Evolutionary conservation across 805 yeast species (phyloP).

Genomic region (Candida berthetii): DNA sequence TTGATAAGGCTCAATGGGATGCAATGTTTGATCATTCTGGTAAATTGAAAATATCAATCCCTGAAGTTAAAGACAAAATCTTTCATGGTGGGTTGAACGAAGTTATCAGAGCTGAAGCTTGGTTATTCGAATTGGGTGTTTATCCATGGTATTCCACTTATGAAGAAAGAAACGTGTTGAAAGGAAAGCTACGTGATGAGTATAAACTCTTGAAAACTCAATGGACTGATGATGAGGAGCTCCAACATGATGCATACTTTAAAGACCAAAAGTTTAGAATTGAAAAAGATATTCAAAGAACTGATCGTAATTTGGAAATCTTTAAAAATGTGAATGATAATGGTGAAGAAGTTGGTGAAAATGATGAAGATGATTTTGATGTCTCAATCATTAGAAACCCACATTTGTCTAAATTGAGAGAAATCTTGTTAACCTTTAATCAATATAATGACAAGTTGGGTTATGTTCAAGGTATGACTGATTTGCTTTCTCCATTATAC

Average conservation of each 20-base stretch:
- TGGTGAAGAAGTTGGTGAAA: constrained; percentile 20
- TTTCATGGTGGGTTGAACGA: constrained; percentile 84
- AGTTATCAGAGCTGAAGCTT: constrained; percentile 61
- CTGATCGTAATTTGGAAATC: constrained; percentile 72
- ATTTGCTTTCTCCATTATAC: constrained; percentile 81
- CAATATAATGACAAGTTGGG: constrained; percentile 81
- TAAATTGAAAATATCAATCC: constrained; percentile 57
- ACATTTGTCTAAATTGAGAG: constrained; percentile 65
- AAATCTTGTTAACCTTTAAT: constrained; percentile 80
- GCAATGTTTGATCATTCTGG: constrained; percentile 80
- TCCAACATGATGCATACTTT: constrained; percentile 64
- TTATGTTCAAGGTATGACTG: constrained; percentile 98
- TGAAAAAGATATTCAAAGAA: constrained; percentile 89
- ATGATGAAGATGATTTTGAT: constrained; percentile 38
- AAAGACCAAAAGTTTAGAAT: constrained; percentile 84
- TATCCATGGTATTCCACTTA: constrained; percentile 83
- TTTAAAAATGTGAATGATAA: constrained; percentile 29
- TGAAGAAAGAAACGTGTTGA: constrained; percentile 58
- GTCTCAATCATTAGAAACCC: constrained; percentile 65
- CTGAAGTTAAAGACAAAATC: constrained; percentile 74
- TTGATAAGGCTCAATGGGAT: constrained; percentile 75
- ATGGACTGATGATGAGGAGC: constrained; percentile 61
- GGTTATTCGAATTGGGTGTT: constrained; percentile 81
- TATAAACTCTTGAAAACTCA: constrained; percentile 60
- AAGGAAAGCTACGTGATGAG: constrained; percentile 47